These are phyloP conservation scores for Pseudogymnoascus sp. DNA, from an alignment of 2,329 filamentous ascomycete species.

Conservation along the genomic window DNA sequence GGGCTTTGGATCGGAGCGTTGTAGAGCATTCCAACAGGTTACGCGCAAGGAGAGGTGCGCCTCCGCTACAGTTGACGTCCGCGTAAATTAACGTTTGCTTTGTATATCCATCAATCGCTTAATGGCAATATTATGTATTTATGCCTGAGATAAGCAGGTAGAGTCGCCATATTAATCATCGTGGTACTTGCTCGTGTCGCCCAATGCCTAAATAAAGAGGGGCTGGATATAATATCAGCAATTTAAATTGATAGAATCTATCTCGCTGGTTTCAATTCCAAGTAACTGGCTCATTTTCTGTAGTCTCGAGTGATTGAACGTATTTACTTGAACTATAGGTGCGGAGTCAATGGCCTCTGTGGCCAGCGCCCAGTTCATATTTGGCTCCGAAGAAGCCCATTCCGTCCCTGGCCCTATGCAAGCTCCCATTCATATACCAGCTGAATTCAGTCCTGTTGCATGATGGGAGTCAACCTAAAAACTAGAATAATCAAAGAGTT, in stretches of 20 bases:
- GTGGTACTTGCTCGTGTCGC: not conserved
- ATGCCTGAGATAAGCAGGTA: not conserved
- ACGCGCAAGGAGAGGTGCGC: conserved; percentile 12
- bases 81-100: not conserved
- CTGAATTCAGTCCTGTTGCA: not conserved
- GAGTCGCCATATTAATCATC: not conserved
- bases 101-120: not conserved
- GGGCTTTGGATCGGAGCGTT: conserved; percentile 14
- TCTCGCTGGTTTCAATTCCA: too few species aligned
- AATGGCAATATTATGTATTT: not conserved
- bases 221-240: not conserved
- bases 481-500: not conserved
- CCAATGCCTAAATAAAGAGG: not conserved
- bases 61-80: conserved; percentile 1
- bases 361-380: too few species aligned
- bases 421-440: not conserved
- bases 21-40: conserved; percentile 14
- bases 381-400: not conserved
- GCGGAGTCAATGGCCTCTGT: not conserved
- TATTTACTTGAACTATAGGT: too few species aligned
- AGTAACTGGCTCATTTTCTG: too few species aligned
- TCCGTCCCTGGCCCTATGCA: not conserved
- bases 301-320: too few species aligned
- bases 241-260: too few species aligned
- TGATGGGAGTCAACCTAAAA: not conserved